These are phyloP conservation scores for Davidsoniella virescens DNA, from an alignment of 2,329 filamentous ascomycete genomes.

Conservation along the genomic window DNA sequence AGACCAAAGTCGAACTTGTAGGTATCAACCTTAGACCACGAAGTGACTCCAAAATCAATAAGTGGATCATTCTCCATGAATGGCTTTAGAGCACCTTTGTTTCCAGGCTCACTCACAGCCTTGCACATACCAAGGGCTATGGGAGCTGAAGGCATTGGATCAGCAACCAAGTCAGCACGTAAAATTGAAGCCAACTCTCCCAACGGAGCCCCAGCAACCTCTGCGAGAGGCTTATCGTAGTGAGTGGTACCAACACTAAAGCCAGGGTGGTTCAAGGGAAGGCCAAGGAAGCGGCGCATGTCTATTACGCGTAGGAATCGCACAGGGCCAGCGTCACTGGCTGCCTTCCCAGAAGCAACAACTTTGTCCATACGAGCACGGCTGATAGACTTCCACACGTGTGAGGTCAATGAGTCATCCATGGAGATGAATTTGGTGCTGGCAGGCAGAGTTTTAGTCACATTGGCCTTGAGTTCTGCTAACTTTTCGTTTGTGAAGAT, in stretches of 20 bases:
- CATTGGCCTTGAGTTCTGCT: no score
- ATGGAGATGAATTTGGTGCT: no score
- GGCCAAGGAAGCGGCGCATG: background rate
- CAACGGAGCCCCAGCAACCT: background rate
- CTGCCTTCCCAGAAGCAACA: background rate
- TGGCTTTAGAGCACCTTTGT: no score
- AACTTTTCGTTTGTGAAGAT: no score
- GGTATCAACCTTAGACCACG: background rate
- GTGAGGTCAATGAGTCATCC: background rate
- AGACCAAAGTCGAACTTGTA: conserved; percentile 1
- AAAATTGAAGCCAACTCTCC: background rate
- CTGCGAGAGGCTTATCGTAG: background rate
- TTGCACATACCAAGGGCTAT: background rate
- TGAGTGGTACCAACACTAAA: background rate
- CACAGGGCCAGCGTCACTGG: no score
- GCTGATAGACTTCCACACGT: no score
- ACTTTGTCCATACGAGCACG: no score
- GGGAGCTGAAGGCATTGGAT: background rate
- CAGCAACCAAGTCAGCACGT: background rate
- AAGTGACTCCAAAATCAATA: background rate
- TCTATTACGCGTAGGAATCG: background rate
- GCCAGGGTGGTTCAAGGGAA: background rate
- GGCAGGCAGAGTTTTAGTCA: no score
- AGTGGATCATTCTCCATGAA: no score
- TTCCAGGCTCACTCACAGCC: background rate